Conservation (phyloP, 2,329 filamentous ascomycete genomes). For the Podosphaera xanthii region DNA sequence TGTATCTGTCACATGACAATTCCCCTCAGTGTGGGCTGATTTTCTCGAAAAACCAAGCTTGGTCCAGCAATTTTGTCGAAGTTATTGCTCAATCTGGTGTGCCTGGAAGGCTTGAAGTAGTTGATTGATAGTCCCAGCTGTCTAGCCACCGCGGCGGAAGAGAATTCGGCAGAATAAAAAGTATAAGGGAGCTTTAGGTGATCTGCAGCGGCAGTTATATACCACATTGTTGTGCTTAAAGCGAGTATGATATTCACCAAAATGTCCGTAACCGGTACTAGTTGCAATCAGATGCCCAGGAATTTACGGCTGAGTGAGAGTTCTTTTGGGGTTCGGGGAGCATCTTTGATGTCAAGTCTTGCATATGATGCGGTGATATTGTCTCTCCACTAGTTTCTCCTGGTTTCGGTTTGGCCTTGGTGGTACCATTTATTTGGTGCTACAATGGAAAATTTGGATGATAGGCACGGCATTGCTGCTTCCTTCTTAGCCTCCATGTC, state of each 20-base stretch:
- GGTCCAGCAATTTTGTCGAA: background rate
- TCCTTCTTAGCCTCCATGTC: too few species aligned
- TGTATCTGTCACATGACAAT: too few species aligned
- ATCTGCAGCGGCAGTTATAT: background rate
- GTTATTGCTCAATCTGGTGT: background rate
- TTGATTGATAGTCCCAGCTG: background rate
- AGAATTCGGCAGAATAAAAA: background rate
- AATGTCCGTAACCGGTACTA: background rate
- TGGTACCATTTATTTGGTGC: too few species aligned
- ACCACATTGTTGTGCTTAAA: background rate
- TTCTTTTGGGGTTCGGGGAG: too few species aligned
- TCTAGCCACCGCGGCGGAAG: background rate
- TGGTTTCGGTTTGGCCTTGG: too few species aligned
- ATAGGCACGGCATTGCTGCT: too few species aligned
- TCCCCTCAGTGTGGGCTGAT: background rate
- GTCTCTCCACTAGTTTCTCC: too few species aligned
- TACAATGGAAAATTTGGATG: too few species aligned
- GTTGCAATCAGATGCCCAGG: background rate
- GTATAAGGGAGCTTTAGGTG: background rate
- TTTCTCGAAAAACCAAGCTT: background rate
- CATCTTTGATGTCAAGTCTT: too few species aligned
- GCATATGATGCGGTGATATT: too few species aligned
- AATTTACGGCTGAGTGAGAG: too few species aligned
- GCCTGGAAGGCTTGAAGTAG: background rate
- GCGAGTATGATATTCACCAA: conserved; percentile 2